Evolutionary conservation across 768 basidiomycete species (phyloP), one percentile per base, ranked within the genome.

Genomic region (Pulveroboletus frians): DNA sequence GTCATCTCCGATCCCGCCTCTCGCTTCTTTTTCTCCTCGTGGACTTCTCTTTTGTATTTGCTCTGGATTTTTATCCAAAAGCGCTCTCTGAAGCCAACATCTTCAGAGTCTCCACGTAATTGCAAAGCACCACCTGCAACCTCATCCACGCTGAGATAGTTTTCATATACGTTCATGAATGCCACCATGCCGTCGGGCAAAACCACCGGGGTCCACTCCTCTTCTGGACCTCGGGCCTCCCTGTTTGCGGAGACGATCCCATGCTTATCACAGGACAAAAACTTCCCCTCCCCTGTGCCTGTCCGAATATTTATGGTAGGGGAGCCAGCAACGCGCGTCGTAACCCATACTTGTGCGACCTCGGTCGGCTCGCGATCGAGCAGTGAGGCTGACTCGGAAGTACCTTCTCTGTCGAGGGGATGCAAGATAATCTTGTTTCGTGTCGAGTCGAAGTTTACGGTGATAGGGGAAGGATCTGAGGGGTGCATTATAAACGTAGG

Each of bases 61-160:
- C 75, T 81, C 71, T 96, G 92, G 15, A 95, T 81, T 70, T 90
- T 90, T 49, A 93, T 79, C 80, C 83, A 88, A 65, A 92, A 96
- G 11, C 89, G 76, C 62, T 95, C 92, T 40, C 76, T 72, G 61
- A 92, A 92, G 4, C 88, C 92, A 23, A 91, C 85, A 54, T 83
- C 82, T 46, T 92, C 89, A 54, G 82, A 85, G 62, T 96, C 92
- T 9, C 86, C 90, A 46, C 92, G 75, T 31, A 95, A 72, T 47
- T 84, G 77, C 46, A 94, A 65, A 34, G 79, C 67, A 1, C 91
- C 91, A 18, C 92, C 91, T 8, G 92, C 91, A 26, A 88, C 82
- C 60, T 93, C 89, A 58, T 95, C 92, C 37, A 94, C 72, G 44
- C 81, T 68, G 38, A 96, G 77, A 66, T 89, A 93, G 62, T 85